Evolutionary conservation across 352 stramenopile species (phyloP).

Genomic region (Globisporangium barbulae): DNA sequence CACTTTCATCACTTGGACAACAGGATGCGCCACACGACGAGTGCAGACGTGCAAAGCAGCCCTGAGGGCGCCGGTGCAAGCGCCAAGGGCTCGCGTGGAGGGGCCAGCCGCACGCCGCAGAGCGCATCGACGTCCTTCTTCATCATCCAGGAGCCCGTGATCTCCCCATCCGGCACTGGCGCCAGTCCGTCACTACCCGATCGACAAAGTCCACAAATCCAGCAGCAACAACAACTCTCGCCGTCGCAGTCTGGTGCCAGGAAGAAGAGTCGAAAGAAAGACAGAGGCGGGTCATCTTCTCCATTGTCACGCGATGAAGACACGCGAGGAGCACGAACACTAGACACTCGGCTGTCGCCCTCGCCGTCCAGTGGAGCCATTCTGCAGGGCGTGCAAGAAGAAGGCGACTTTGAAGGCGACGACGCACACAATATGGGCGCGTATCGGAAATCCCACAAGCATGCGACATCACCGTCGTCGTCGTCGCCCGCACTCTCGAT

Average conservation of each 20-base stretch:
- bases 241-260: not conserved
- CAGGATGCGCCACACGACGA: not conserved
- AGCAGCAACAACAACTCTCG: not conserved
- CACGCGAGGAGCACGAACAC: not conserved
- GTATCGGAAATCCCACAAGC: not conserved
- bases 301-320: slow-evolving; percentile 1
- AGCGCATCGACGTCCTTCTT: slow-evolving; percentile 46
- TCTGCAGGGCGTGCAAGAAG: slow-evolving; percentile 14
- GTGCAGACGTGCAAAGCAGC: not conserved
- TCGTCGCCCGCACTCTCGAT: slow-evolving; percentile 25
- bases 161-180: slow-evolving; percentile 24
- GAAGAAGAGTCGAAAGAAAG: slow-evolving; percentile 13
- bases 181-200: slow-evolving; percentile 1
- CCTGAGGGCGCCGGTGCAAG: not conserved
- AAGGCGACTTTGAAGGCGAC: slow-evolving; percentile 3
- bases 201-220: not conserved
- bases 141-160: slow-evolving; percentile 57
- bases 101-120: not conserved
- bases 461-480: not conserved
- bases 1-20: not conserved
- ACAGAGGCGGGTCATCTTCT: not conserved
- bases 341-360: not conserved
- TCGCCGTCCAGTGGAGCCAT: not conserved
- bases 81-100: not conserved
- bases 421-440: slow-evolving; percentile 1